Evolutionary conservation across 2,329 filamentous ascomycete species (phyloP).

Genomic region (Cordyceps farinosa): DNA sequence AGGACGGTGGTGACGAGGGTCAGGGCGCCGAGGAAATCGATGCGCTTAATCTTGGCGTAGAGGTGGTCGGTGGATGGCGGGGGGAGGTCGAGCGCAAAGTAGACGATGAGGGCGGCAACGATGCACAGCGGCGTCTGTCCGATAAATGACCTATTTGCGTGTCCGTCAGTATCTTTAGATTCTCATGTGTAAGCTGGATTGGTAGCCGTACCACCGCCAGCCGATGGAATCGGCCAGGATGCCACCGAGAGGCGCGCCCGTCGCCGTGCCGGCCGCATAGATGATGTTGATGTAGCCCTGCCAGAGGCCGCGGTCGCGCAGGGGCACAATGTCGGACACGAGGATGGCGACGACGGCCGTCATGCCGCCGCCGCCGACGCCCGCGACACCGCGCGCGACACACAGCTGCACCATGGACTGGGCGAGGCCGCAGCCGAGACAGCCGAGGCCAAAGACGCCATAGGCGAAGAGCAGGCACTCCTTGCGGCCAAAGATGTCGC

Average conservation of each 20-base stretch:
- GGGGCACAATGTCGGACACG: slow-evolving; percentile 62
- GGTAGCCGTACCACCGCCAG: slow-evolving; percentile 61
- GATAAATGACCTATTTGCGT: slow-evolving; percentile 58
- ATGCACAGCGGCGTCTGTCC: slow-evolving; percentile 66
- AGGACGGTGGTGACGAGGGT: slow-evolving; percentile 64
- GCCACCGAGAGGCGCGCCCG: slow-evolving; percentile 68
- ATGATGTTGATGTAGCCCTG: slow-evolving; percentile 72
- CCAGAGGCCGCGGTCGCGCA: slow-evolving; percentile 68
- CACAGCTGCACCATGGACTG: slow-evolving; percentile 63
- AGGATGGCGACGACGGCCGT: slow-evolving; percentile 66
- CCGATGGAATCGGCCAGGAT: slow-evolving; percentile 68
- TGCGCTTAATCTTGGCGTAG: slow-evolving; percentile 60
- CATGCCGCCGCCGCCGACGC: slow-evolving; percentile 69
- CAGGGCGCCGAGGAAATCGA: slow-evolving; percentile 71
- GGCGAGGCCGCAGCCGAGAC: slow-evolving; percentile 59
- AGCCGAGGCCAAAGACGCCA: slow-evolving; percentile 61
- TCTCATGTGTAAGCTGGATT: no score
- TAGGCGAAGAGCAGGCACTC: slow-evolving; percentile 62
- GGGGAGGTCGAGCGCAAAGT: slow-evolving; percentile 60
- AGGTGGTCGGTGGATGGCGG: slow-evolving; percentile 59
- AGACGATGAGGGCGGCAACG: slow-evolving; percentile 61
- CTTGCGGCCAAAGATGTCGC: slow-evolving; percentile 69
- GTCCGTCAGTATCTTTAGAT: no score
- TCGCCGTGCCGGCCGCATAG: slow-evolving; percentile 63
- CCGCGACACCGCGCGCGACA: slow-evolving; percentile 50